Percentiles rank a stretch among this genome's conserved stretches.
These are phyloP conservation scores for Metschnikowia picachoensis DNA, from an alignment of 805 yeast species.

Conservation along the genomic window DNA sequence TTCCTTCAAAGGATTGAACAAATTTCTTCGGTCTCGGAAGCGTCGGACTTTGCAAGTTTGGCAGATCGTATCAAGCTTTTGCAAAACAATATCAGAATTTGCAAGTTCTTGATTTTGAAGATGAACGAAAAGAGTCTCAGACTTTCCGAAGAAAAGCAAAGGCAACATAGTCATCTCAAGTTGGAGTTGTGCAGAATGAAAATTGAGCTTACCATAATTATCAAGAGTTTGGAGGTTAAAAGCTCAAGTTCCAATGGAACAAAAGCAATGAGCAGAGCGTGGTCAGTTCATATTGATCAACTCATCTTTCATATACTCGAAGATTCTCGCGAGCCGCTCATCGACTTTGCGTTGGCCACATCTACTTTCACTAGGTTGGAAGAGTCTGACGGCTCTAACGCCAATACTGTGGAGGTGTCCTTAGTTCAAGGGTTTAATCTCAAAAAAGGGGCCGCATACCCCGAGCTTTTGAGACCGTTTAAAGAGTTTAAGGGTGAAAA, in stretches of 20 bases:
- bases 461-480: conserved; percentile 64
- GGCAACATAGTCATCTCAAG: conserved; percentile 23
- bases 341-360: conserved; percentile 64
- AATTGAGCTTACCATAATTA: conserved; percentile 33
- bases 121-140: conserved; percentile 32
- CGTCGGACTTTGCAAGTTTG: conserved; percentile 33
- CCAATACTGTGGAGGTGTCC: conserved; percentile 54
- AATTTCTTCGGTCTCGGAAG: conserved; percentile 34
- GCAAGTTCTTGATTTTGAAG: conserved; percentile 35
- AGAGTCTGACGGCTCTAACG: conserved; percentile 61
- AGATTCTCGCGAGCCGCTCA: conserved; percentile 55
- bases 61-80: conserved; percentile 27
- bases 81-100: conserved; percentile 29
- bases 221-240: conserved; percentile 19
- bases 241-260: conserved; percentile 8
- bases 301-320: conserved; percentile 68
- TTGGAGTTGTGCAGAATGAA: conserved; percentile 31
- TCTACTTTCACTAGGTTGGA: conserved; percentile 61
- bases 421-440: conserved; percentile 69
- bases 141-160: conserved; percentile 20
- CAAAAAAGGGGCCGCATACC: conserved; percentile 53
- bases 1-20: conserved; percentile 39
- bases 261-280: conserved; percentile 10
- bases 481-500: conserved; percentile 18
- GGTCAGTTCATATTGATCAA: conserved; percentile 48